These are phyloP conservation scores for Achlya hypogyna DNA, from an alignment of 352 stramenopile genomes.

Conservation along the genomic window DNA sequence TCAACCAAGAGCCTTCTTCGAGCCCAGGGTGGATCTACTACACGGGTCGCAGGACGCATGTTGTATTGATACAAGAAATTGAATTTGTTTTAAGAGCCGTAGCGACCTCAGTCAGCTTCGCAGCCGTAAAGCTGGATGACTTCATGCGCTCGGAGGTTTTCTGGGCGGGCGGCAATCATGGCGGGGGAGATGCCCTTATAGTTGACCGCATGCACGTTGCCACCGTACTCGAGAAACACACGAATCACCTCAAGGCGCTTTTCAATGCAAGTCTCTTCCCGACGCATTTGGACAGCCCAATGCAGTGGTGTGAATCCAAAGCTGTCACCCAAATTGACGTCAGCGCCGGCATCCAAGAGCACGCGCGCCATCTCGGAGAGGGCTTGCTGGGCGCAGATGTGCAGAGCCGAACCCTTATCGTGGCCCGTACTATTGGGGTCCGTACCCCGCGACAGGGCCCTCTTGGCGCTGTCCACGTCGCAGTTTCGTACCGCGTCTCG, in stretches of 20 bases:
- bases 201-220: slow-evolving; percentile 34
- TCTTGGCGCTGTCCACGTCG: slow-evolving; percentile 46
- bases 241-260: slow-evolving; percentile 67
- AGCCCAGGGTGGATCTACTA: too few relatives aligned
- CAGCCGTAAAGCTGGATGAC: slow-evolving; percentile 13
- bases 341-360: slow-evolving; percentile 52
- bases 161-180: slow-evolving; percentile 34
- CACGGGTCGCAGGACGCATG: too few relatives aligned
- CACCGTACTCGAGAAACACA: slow-evolving; percentile 50
- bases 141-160: slow-evolving; percentile 1
- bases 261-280: slow-evolving; percentile 51
- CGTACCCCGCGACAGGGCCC: slow-evolving; percentile 51
- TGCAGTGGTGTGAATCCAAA: slow-evolving; percentile 69
- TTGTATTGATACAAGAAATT: too few relatives aligned
- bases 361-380: slow-evolving; percentile 42
- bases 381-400: slow-evolving; percentile 72
- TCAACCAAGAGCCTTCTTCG: too few relatives aligned
- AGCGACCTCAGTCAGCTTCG: not conserved
- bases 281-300: slow-evolving; percentile 72
- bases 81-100: too few relatives aligned
- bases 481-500: slow-evolving; percentile 65
- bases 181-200: slow-evolving; percentile 45
- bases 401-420: slow-evolving; percentile 60
- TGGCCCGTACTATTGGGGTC: slow-evolving; percentile 37
- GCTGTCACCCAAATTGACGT: slow-evolving; percentile 46